These are phyloP conservation scores for Fusarium pseudoanthophilum DNA, from an alignment of 2,329 filamentous ascomycete genomes.

Conservation along the genomic window DNA sequence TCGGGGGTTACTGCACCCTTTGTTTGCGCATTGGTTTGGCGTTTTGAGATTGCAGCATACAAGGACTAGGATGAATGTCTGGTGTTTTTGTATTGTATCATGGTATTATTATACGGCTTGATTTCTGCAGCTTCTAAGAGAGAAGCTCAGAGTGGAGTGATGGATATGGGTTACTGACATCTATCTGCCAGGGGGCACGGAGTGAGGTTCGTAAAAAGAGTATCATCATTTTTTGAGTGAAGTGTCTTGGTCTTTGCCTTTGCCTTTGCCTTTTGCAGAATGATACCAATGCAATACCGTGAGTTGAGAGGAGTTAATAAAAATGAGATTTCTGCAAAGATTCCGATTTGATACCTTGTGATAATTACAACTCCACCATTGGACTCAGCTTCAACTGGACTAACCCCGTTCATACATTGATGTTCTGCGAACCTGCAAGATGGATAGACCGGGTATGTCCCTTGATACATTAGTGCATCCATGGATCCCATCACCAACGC, in stretches of 20 bases:
- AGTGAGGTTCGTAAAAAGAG: slow-evolving; percentile 42
- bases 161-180: slow-evolving; percentile 21
- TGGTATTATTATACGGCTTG: slow-evolving; percentile 30
- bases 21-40: slow-evolving; percentile 32
- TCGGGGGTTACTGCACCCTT: slow-evolving; percentile 12
- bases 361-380: background rate
- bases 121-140: slow-evolving; percentile 23
- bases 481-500: slow-evolving; percentile 10
- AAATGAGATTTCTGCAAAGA: background rate
- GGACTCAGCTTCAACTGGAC: background rate
- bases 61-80: slow-evolving; percentile 31
- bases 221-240: slow-evolving; percentile 28
- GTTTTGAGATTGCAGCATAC: slow-evolving; percentile 36
- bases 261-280: background rate
- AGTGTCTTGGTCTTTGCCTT: background rate
- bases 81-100: slow-evolving; percentile 36
- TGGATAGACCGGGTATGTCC: slow-evolving; percentile 13
- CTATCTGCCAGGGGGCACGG: slow-evolving; percentile 25
- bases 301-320: slow-evolving; percentile 9
- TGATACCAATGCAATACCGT: slow-evolving; percentile 5
- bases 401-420: slow-evolving; percentile 11
- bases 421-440: slow-evolving; percentile 17
- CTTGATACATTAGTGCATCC: slow-evolving; percentile 28
- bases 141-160: slow-evolving; percentile 30
- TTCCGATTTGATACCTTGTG: background rate